phyloP scores from a whole-genome alignment of 345 rosid genomes.

The Eucalyptus sp. region DNA sequence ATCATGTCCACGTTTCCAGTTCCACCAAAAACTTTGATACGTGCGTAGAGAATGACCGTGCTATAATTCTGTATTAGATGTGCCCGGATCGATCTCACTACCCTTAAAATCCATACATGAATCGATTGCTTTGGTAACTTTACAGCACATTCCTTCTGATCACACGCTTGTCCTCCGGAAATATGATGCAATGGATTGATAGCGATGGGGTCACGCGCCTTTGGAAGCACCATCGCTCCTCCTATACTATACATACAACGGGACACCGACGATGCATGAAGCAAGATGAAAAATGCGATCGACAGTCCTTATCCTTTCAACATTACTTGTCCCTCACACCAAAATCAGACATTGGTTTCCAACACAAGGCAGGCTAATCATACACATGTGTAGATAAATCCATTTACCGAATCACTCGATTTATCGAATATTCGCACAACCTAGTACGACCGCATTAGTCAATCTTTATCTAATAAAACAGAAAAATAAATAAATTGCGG shows the following conservation, averaged over 20 bases:
- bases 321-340: not conserved
- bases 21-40: not conserved
- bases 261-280: not conserved
- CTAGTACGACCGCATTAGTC: too few relatives aligned
- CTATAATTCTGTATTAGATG: not conserved
- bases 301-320: not conserved
- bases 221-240: not conserved
- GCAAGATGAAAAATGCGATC: not conserved
- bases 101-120: not conserved
- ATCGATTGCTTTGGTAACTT: not conserved
- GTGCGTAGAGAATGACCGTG: not conserved
- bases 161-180: not conserved
- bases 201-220: not conserved
- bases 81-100: not conserved
- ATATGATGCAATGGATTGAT: not conserved
- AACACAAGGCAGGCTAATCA: not conserved
- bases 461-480: not conserved
- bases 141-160: not conserved
- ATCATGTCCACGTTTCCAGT: not conserved
- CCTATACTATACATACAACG: not conserved
- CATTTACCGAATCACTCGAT: too few relatives aligned
- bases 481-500: accelerated
- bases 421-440: not conserved
- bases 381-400: not conserved
- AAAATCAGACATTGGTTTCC: not conserved